These are phyloP conservation scores for Allantophomopsis lycopodina DNA, from an alignment of 2,329 filamentous ascomycete genomes.

Conservation along the genomic window DNA sequence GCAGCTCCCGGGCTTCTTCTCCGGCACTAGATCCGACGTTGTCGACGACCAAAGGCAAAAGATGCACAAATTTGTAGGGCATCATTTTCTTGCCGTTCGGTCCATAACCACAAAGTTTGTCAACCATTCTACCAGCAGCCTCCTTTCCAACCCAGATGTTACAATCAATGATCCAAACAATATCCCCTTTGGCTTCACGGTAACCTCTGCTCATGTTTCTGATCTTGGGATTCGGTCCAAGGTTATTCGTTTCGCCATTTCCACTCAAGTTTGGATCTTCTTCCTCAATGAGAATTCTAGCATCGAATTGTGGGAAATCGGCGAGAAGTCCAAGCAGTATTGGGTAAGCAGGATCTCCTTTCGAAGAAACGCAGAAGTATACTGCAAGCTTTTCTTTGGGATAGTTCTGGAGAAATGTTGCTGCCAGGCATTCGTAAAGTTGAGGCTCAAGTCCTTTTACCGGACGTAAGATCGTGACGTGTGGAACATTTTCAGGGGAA, in stretches of 20 bases:
- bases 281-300: constrained; percentile 63
- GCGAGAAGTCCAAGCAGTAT: constrained; percentile 56
- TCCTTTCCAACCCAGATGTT: constrained; percentile 84
- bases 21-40: constrained; percentile 27
- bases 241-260: constrained; percentile 33
- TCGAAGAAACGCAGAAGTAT: constrained; percentile 67
- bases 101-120: constrained; percentile 61
- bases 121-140: constrained; percentile 78
- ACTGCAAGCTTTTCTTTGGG: constrained; percentile 64
- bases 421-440: constrained; percentile 84
- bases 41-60: constrained; percentile 83
- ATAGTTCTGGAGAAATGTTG: constrained; percentile 74
- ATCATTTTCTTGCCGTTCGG: constrained; percentile 29
- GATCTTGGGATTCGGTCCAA: constrained; percentile 98
- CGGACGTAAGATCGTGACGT: constrained; percentile 83
- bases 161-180: constrained; percentile 92
- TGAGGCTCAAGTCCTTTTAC: constrained; percentile 85
- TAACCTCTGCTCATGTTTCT: constrained; percentile 92
- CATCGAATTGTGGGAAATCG: constrained; percentile 62
- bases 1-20: constrained; percentile 11
- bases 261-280: constrained; percentile 61
- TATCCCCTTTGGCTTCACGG: constrained; percentile 71
- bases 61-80: constrained; percentile 87
- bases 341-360: constrained; percentile 63
- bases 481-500: constrained; percentile 45